Conservation (phyloP, 1,284 basidiomycete genomes). For the Rhodotorula sp. region DNA sequence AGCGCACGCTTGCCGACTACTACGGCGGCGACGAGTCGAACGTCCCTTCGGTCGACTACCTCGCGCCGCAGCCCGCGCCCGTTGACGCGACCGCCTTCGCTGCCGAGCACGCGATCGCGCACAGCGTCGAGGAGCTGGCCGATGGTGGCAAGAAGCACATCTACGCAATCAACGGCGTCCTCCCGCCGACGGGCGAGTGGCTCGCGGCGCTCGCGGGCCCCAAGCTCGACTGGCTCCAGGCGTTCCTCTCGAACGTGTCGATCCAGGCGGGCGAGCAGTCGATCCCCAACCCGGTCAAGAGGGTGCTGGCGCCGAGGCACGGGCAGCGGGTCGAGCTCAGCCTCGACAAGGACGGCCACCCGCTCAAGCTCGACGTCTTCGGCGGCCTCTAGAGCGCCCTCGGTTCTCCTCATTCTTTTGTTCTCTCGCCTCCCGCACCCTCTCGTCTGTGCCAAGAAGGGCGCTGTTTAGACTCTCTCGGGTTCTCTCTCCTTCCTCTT, state of each 20-base stretch:
- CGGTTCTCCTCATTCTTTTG: too few relatives aligned
- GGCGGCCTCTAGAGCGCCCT: slow-evolving; percentile 27
- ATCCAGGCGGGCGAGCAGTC: slow-evolving; percentile 79
- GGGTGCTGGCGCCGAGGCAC: slow-evolving; percentile 77
- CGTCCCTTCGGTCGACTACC: slow-evolving; percentile 84
- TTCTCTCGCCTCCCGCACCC: too few relatives aligned
- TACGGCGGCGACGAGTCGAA: slow-evolving; percentile 77
- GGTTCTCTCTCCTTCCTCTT: too few relatives aligned
- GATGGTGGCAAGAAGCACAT: slow-evolving; percentile 43
- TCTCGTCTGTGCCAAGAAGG: too few relatives aligned
- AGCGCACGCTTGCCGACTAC: slow-evolving; percentile 75
- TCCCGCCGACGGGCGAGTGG: slow-evolving; percentile 62
- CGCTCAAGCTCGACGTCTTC: slow-evolving; percentile 49
- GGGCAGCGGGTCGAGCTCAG: slow-evolving; percentile 74
- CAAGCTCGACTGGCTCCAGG: slow-evolving; percentile 80
- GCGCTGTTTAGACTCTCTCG: too few relatives aligned
- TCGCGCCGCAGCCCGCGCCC: slow-evolving; percentile 55
- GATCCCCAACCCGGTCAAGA: slow-evolving; percentile 84
- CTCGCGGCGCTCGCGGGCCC: slow-evolving; percentile 80
- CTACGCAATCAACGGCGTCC: slow-evolving; percentile 44
- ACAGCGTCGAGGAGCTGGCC: slow-evolving; percentile 45
- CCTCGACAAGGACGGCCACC: slow-evolving; percentile 54
- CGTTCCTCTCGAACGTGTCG: slow-evolving; percentile 76
- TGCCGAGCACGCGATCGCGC: slow-evolving; percentile 29
- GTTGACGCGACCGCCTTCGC: slow-evolving; percentile 28